phyloP scores from a whole-genome alignment of 768 basidiomycete species.

The Phylloporus sp. region DNA sequence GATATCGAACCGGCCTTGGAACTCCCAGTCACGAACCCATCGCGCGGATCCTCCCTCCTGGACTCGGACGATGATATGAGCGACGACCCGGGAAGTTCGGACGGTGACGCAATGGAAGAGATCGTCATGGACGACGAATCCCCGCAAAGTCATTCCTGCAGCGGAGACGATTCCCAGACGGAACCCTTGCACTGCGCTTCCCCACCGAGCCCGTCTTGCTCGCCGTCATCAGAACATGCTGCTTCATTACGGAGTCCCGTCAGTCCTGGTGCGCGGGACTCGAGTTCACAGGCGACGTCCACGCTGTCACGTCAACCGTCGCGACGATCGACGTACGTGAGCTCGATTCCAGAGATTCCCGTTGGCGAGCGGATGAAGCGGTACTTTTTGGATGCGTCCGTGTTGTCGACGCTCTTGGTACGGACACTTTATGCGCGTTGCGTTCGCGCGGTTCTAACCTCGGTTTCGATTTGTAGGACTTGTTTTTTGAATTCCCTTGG shows the following conservation, averaged over 20 bases:
- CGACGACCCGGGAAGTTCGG: slow-evolving; percentile 65
- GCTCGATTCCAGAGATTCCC: slow-evolving; percentile 39
- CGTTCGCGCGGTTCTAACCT: slow-evolving; percentile 2
- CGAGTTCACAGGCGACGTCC: slow-evolving; percentile 32
- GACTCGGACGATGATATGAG: slow-evolving; percentile 82
- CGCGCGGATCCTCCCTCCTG: slow-evolving; percentile 45
- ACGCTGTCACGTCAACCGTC: slow-evolving; percentile 54
- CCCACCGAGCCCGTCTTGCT: slow-evolving; percentile 28
- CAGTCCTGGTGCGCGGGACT: slow-evolving; percentile 27
- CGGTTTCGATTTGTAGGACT: slow-evolving; percentile 51
- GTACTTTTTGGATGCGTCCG: slow-evolving; percentile 65
- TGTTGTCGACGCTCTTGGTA: slow-evolving; percentile 75
- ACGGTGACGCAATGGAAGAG: slow-evolving; percentile 80
- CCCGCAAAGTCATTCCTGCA: slow-evolving; percentile 27
- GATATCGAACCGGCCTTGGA: slow-evolving; percentile 62
- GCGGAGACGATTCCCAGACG: slow-evolving; percentile 27
- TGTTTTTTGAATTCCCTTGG: slow-evolving; percentile 95
- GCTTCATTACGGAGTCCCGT: slow-evolving; percentile 25
- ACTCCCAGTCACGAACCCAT: slow-evolving; percentile 57
- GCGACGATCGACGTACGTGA: slow-evolving; percentile 38
- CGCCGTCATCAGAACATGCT: slow-evolving; percentile 28
- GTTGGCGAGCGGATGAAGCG: slow-evolving; percentile 79
- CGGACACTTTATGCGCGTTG: slow-evolving; percentile 25
- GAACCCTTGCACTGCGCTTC: slow-evolving; percentile 31
- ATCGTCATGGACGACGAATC: slow-evolving; percentile 71